phyloP scores from a whole-genome alignment of 371 early-diverging fungal genomes.

The Zychaea mexicana region DNA sequence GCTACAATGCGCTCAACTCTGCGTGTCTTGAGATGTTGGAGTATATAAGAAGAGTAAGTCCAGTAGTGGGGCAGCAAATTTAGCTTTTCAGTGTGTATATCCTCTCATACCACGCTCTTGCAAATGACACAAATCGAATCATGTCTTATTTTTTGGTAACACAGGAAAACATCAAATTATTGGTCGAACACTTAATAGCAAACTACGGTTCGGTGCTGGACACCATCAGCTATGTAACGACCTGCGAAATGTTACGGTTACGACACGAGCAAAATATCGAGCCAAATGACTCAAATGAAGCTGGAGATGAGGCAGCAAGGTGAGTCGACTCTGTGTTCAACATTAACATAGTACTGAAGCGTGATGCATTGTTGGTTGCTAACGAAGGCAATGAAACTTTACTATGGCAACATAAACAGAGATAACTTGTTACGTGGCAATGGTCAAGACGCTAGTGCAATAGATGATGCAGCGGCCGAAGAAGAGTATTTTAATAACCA shows the following conservation, averaged over 20 bases:
- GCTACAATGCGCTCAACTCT: conserved; percentile 83
- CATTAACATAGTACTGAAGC: no score
- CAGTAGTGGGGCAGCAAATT: no score
- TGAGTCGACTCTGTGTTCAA: no score
- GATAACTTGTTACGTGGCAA: neutral
- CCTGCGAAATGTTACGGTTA: conserved; percentile 56
- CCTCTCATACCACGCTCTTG: neutral
- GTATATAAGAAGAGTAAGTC: conserved; percentile 71
- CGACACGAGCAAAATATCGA: conserved; percentile 60
- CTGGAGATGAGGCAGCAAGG: conserved; percentile 20
- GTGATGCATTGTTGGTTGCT: no score
- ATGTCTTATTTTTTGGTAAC: no score
- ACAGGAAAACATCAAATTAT: conserved; percentile 67
- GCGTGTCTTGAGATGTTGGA: conserved; percentile 88
- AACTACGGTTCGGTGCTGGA: conserved; percentile 63
- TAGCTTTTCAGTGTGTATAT: no score
- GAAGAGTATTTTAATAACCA: conserved; percentile 82
- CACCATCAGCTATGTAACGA: conserved; percentile 62
- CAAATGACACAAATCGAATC: neutral
- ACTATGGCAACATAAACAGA: neutral
- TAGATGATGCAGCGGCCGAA: conserved; percentile 75
- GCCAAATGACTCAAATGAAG: conserved; percentile 19
- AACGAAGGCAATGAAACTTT: no score
- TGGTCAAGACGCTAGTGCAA: conserved; percentile 1
- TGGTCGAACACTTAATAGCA: conserved; percentile 75